A percentile compares a stretch with the other conserved stretches of the same genome.
Conservation (phyloP, 2,329 filamentous ascomycete genomes). For the Penicillium sp. region DNA sequence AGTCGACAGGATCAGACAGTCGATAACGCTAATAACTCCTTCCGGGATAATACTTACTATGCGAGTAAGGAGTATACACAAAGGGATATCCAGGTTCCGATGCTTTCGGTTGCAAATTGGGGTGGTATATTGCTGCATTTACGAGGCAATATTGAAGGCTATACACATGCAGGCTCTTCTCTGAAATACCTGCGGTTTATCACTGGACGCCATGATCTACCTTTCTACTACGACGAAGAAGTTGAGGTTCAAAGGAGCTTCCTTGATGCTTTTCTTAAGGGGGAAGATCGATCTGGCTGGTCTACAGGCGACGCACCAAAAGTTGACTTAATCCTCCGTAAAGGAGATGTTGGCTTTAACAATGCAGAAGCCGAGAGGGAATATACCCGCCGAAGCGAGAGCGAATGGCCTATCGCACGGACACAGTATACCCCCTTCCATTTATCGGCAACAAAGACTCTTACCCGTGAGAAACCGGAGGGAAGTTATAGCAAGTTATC, state of each 20-base stretch:
- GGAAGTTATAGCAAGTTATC: too few species aligned
- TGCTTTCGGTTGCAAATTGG: slow-evolving; percentile 42
- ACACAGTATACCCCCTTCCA: slow-evolving; percentile 65
- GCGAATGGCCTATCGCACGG: slow-evolving; percentile 66
- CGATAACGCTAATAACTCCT: slow-evolving; percentile 54
- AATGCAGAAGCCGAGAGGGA: slow-evolving; percentile 60
- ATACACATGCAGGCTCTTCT: slow-evolving; percentile 56
- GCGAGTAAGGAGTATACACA: slow-evolving; percentile 53
- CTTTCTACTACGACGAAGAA: slow-evolving; percentile 70
- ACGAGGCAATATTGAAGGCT: too few species aligned
- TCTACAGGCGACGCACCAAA: slow-evolving; percentile 57
- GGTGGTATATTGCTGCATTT: too few species aligned
- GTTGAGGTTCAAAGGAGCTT: slow-evolving; percentile 69
- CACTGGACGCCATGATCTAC: slow-evolving; percentile 69
- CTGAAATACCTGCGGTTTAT: slow-evolving; percentile 71
- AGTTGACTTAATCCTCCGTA: slow-evolving; percentile 63
- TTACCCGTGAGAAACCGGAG: too few species aligned
- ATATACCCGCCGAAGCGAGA: slow-evolving; percentile 58
- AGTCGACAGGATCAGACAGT: slow-evolving; percentile 45
- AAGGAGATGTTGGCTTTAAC: slow-evolving; percentile 68
- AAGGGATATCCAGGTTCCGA: slow-evolving; percentile 69
- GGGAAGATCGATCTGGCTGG: slow-evolving; percentile 56
- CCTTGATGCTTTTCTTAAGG: slow-evolving; percentile 69
- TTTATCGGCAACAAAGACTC: slow-evolving; percentile 44
- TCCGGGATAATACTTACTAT: slow-evolving; percentile 54